A percentile compares a stretch with the other conserved stretches of the same genome.
phyloP scores from a whole-genome alignment of 768 basidiomycete genomes.

The Hebeloma cylindrosporum region DNA sequence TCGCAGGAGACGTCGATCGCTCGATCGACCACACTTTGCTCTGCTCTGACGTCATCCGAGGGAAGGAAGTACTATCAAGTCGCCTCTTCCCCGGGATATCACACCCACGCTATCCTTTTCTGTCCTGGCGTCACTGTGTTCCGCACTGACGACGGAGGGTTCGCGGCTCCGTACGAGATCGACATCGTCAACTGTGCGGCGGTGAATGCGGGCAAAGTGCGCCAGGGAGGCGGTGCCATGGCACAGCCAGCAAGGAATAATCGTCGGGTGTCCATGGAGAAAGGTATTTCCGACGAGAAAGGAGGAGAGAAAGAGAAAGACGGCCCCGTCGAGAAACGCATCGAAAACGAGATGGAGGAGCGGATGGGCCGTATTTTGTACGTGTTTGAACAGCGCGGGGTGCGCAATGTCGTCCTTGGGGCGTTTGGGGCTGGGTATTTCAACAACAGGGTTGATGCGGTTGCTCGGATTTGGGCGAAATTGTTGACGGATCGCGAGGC shows the following conservation, averaged over 20 bases:
- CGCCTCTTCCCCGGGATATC: too few relatives aligned
- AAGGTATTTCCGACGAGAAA: background rate
- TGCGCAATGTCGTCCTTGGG: conserved; percentile 7
- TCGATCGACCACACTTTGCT: too few relatives aligned
- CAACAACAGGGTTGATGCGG: background rate
- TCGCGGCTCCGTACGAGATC: conserved; percentile 12
- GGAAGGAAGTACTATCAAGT: too few relatives aligned
- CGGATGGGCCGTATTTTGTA: conserved; percentile 5
- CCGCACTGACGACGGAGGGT: conserved; percentile 17
- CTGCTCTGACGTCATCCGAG: too few relatives aligned
- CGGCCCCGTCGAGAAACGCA: conserved; percentile 1
- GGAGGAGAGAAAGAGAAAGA: too few relatives aligned
- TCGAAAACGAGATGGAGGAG: background rate
- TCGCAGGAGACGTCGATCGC: too few relatives aligned
- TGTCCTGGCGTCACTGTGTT: conserved; percentile 8
- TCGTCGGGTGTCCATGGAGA: background rate
- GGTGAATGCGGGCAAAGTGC: conserved; percentile 19
- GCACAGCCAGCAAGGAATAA: background rate
- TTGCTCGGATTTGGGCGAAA: conserved; percentile 4
- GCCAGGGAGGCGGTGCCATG: background rate
- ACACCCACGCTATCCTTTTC: conserved; percentile 14
- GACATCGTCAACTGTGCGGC: conserved; percentile 21
- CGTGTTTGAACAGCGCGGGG: conserved; percentile 2
- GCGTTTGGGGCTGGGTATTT: conserved; percentile 10
- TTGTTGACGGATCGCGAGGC: conserved; percentile 1